These are phyloP conservation scores for Fusarium robinianum DNA, from an alignment of 2,329 filamentous ascomycete species.

Conservation along the genomic window DNA sequence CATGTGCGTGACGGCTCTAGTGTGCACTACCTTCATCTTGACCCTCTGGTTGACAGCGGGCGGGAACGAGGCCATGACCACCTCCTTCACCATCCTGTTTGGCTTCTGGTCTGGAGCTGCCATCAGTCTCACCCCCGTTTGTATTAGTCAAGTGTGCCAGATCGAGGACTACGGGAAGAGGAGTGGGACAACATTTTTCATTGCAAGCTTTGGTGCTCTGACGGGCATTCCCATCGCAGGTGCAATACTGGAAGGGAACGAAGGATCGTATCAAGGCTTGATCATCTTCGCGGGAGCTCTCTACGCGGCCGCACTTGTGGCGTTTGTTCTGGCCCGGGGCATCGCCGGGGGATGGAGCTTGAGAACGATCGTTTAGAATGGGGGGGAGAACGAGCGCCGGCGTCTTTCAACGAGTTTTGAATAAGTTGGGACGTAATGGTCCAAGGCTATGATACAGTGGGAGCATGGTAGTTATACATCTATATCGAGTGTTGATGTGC, in stretches of 20 bases:
- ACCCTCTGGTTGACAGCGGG: slow-evolving; percentile 64
- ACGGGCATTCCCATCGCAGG: slow-evolving; percentile 64
- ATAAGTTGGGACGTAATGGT: too few species aligned
- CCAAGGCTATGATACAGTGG: too few species aligned
- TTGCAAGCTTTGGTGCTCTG: slow-evolving; percentile 64
- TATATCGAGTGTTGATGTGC: too few species aligned
- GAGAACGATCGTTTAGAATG: slow-evolving; percentile 11
- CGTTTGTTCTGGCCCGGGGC: slow-evolving; percentile 9
- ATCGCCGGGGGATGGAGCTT: slow-evolving; percentile 13
- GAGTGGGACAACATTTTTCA: slow-evolving; percentile 70
- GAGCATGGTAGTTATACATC: too few species aligned
- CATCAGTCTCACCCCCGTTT: slow-evolving; percentile 72
- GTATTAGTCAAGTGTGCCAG: slow-evolving; percentile 70
- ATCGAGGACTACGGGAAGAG: slow-evolving; percentile 71
- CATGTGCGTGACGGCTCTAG: slow-evolving; percentile 62
- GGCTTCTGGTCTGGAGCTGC: slow-evolving; percentile 74
- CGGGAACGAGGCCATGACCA: slow-evolving; percentile 50
- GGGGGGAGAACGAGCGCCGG: too few species aligned
- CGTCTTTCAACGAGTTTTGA: too few species aligned
- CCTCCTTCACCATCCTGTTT: slow-evolving; percentile 67
- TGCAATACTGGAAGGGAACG: slow-evolving; percentile 28
- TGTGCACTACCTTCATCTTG: slow-evolving; percentile 51
- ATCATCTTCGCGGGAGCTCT: slow-evolving; percentile 16
- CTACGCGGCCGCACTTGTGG: slow-evolving; percentile 8
- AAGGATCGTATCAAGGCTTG: slow-evolving; percentile 10